These are phyloP conservation scores for Prunus armeniaca DNA, from an alignment of 306 rosid genomes.

Conservation along the genomic window DNA sequence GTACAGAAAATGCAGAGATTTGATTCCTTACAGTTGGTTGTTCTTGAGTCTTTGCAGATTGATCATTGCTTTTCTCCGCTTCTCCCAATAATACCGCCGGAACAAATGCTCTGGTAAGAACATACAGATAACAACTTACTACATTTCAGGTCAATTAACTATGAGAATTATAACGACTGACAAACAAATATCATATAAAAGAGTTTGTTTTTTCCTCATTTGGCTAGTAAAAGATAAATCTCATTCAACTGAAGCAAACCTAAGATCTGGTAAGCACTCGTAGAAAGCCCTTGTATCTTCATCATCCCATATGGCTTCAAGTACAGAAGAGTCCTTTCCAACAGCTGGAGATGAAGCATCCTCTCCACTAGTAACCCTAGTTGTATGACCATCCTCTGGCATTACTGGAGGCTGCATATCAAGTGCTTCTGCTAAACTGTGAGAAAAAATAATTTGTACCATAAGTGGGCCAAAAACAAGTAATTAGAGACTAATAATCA, in stretches of 20 bases:
- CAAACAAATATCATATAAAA: neutral
- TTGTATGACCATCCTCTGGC: slow-evolving; percentile 99
- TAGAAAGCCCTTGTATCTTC: slow-evolving; percentile 94
- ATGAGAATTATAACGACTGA: neutral
- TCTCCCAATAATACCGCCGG: slow-evolving; percentile 99
- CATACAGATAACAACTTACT: slow-evolving; percentile 11
- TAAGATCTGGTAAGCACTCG: slow-evolving; percentile 97
- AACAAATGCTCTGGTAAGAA: slow-evolving; percentile 82
- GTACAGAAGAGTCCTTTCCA: slow-evolving; percentile 83
- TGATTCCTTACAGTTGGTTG: slow-evolving; percentile 71
- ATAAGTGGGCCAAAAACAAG: slow-evolving; percentile 5
- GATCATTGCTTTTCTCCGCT: slow-evolving; percentile 78
- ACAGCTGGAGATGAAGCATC: slow-evolving; percentile 73
- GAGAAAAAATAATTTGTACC: slow-evolving; percentile 16
- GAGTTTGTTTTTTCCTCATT: neutral
- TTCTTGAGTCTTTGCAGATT: slow-evolving; percentile 68
- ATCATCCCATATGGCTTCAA: slow-evolving; percentile 95
- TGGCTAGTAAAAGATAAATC: neutral
- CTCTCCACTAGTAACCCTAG: slow-evolving; percentile 88
- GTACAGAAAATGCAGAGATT: slow-evolving; percentile 12
- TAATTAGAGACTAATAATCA: neutral
- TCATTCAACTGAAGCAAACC: slow-evolving; percentile 50
- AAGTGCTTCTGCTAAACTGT: slow-evolving; percentile 97
- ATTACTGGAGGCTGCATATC: slow-evolving; percentile 98
- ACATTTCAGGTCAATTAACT: slow-evolving; percentile 9